A percentile compares a stretch with the other conserved stretches of the same genome.
Evolutionary conservation across 495 filamentous ascomycete species (phyloP).

Genomic region (Bathelium albidoporum): DNA sequence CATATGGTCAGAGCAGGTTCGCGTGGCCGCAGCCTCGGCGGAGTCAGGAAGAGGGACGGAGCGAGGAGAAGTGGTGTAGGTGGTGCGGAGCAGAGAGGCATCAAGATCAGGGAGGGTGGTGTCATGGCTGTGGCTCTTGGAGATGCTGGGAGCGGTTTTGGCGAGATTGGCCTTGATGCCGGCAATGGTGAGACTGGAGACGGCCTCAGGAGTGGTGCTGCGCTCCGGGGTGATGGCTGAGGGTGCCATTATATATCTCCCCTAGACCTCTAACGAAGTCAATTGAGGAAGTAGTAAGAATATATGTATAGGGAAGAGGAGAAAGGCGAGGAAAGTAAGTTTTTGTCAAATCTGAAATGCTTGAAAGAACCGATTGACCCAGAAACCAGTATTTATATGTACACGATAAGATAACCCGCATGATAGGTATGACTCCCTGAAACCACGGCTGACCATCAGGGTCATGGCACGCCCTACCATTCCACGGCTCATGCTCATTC

Average conservation of each 20-base stretch:
- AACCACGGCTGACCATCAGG: no score
- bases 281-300: no score
- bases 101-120: slow-evolving; percentile 45
- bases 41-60: slow-evolving; percentile 51
- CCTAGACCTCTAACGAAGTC: no score
- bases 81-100: slow-evolving; percentile 61
- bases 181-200: slow-evolving; percentile 22
- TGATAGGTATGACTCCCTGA: no score
- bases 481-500: no score
- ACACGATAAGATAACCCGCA: no score
- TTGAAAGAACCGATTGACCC: no score
- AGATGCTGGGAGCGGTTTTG: slow-evolving; percentile 12
- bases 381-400: no score
- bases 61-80: slow-evolving; percentile 53
- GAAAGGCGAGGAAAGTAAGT: no score
- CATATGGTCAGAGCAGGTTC: slow-evolving; percentile 78
- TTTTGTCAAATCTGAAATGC: no score
- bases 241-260: slow-evolving; percentile 12
- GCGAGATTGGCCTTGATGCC: slow-evolving; percentile 26
- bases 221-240: slow-evolving; percentile 15
- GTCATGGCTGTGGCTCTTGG: slow-evolving; percentile 6
- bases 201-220: slow-evolving; percentile 12
- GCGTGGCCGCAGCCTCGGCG: slow-evolving; percentile 32
- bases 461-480: no score
- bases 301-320: no score